Evolutionary conservation across 768 basidiomycete genomes (phyloP).

Genomic region (Mycena rebaudengoi): DNA sequence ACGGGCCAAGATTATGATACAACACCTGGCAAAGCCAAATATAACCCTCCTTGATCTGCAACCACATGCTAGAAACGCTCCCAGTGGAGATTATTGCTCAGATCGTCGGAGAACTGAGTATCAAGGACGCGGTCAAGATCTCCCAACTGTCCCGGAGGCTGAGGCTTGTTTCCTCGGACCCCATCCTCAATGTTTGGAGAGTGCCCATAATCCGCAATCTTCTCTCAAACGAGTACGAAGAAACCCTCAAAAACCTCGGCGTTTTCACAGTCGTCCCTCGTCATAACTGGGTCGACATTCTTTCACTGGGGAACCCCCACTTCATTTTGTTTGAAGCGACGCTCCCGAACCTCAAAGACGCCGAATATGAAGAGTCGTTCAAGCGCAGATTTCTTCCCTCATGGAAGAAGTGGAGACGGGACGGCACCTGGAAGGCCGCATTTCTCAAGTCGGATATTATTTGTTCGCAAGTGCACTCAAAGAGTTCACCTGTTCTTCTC

Average conservation of each 20-base stretch:
- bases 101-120: slow-evolving; percentile 73
- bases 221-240: slow-evolving; percentile 54
- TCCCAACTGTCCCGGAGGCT: slow-evolving; percentile 71
- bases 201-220: slow-evolving; percentile 71
- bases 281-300: slow-evolving; percentile 82
- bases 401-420: slow-evolving; percentile 77
- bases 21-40: no score
- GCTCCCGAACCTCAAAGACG: slow-evolving; percentile 68
- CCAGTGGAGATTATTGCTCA: slow-evolving; percentile 84
- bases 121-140: slow-evolving; percentile 63
- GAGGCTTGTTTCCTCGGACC: slow-evolving; percentile 65
- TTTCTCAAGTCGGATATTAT: slow-evolving; percentile 64
- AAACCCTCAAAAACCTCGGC: slow-evolving; percentile 64
- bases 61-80: slow-evolving; percentile 55
- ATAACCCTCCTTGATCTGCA: no score
- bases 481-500: slow-evolving; percentile 18
- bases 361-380: slow-evolving; percentile 83
- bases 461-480: slow-evolving; percentile 4
- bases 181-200: slow-evolving; percentile 80
- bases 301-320: slow-evolving; percentile 65
- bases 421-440: slow-evolving; percentile 67
- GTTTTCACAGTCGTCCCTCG: slow-evolving; percentile 71
- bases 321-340: slow-evolving; percentile 76
- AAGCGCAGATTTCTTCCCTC: slow-evolving; percentile 75
- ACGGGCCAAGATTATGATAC: no score